phyloP scores from a whole-genome alignment of 2,329 filamentous ascomycete species.

The Mycogone perniciosa region DNA sequence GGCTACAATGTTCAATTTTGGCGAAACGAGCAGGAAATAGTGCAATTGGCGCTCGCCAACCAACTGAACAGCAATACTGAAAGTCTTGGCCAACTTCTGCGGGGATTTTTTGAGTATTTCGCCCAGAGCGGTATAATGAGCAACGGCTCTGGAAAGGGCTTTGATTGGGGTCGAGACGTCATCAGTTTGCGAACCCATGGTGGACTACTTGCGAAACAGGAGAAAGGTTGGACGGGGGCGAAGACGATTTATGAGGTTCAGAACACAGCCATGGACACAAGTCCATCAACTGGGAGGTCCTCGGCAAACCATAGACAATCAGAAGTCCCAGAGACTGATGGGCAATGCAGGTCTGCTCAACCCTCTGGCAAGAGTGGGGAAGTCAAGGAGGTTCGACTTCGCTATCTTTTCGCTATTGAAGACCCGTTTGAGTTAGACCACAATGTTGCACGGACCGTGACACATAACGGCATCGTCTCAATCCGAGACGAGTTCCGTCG shows the following conservation, averaged over 20 bases:
- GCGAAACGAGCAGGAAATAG: conserved; percentile 66
- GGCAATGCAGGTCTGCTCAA: conserved; percentile 14
- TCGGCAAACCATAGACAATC: not conserved
- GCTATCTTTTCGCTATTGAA: conserved; percentile 84
- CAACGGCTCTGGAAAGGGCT: conserved; percentile 48
- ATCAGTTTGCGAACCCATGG: conserved; percentile 67
- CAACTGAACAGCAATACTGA: conserved; percentile 63
- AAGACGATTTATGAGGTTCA: conserved; percentile 58
- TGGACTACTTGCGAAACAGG: conserved; percentile 65
- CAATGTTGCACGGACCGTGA: conserved; percentile 83
- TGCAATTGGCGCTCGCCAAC: conserved; percentile 49
- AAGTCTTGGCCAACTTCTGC: conserved; percentile 62
- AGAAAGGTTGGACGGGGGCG: conserved; percentile 83
- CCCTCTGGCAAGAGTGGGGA: conserved; percentile 30
- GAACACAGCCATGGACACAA: not conserved
- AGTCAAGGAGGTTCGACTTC: conserved; percentile 65
- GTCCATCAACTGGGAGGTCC: not conserved
- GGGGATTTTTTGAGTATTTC: conserved; percentile 86
- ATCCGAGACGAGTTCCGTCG: conserved; percentile 81
- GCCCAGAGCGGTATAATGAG: conserved; percentile 54
- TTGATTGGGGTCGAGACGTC: conserved; percentile 76
- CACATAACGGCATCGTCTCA: conserved; percentile 70
- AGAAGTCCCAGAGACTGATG: conserved; percentile 1
- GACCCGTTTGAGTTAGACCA: conserved; percentile 86
- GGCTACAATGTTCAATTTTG: conserved; percentile 72